A percentile compares a stretch with the other conserved stretches of the same genome.
Conservation (phyloP, 768 basidiomycete genomes). For the Scleroderma bovista region DNA sequence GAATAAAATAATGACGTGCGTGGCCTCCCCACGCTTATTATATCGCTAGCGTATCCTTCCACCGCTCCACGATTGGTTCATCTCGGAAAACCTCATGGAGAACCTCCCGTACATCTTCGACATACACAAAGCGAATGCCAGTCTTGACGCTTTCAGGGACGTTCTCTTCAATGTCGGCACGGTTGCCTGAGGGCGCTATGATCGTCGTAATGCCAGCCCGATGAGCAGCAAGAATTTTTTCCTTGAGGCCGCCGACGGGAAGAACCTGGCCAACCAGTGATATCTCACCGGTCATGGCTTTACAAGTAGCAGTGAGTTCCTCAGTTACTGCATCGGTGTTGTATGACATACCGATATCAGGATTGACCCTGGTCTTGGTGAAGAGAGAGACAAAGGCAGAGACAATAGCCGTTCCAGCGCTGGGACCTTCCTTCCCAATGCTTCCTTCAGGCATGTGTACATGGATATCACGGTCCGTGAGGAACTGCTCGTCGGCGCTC, state of each 20-base stretch:
- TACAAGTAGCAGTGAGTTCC: neutral
- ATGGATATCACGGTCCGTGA: conserved; percentile 86
- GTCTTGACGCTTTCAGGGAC: conserved; percentile 94
- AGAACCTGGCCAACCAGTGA: conserved; percentile 94
- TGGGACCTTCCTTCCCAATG: conserved; percentile 93
- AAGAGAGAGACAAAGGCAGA: conserved; percentile 90
- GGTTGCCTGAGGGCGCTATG: conserved; percentile 80
- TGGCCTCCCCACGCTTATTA: too few relatives aligned
- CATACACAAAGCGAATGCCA: conserved; percentile 92
- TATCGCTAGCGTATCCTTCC: conserved; percentile 46
- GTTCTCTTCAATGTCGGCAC: conserved; percentile 95
- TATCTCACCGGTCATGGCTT: conserved; percentile 98
- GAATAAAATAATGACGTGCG: too few relatives aligned
- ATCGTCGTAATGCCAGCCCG: conserved; percentile 94
- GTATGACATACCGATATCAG: conserved; percentile 72
- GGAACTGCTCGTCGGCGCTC: conserved; percentile 63
- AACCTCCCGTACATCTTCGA: conserved; percentile 89
- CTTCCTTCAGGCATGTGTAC: conserved; percentile 97
- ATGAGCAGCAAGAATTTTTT: conserved; percentile 95
- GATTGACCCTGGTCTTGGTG: conserved; percentile 75
- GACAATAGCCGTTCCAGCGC: conserved; percentile 91
- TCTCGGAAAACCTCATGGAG: conserved; percentile 40
- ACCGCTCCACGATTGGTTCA: conserved; percentile 50
- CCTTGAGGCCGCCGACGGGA: conserved; percentile 93
- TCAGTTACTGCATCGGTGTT: neutral